phyloP scores from a whole-genome alignment of 352 stramenopile species.

The Pythium brachiatum region DNA sequence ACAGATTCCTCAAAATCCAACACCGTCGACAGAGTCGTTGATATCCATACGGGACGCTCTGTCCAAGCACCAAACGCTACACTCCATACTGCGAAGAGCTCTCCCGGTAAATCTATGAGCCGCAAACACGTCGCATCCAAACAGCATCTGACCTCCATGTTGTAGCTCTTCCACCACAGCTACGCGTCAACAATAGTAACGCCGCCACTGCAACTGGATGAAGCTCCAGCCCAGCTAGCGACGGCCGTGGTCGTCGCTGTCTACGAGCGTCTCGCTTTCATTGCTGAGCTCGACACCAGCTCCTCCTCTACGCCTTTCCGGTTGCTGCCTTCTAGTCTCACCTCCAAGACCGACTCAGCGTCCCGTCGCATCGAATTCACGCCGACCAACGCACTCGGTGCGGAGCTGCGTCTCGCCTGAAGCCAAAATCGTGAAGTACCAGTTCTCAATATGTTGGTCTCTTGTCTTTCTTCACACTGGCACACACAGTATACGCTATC shows the following conservation, averaged over 20 bases:
- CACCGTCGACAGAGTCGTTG: neutral
- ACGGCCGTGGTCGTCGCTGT: slow-evolving; percentile 38
- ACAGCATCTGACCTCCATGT: neutral
- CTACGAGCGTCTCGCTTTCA: slow-evolving; percentile 38
- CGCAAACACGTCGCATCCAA: neutral
- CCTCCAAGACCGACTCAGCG: neutral
- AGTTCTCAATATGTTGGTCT: slow-evolving; percentile 1
- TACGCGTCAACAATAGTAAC: neutral
- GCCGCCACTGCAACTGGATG: no score
- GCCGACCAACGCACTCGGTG: slow-evolving; percentile 18
- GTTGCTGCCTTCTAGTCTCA: neutral
- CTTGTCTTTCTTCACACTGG: slow-evolving; percentile 4
- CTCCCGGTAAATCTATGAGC: slow-evolving; percentile 11
- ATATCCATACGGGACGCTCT: neutral
- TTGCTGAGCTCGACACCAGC: slow-evolving; percentile 19
- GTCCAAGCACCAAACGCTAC: neutral
- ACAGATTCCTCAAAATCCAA: neutral
- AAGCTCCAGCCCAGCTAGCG: slow-evolving; percentile 26
- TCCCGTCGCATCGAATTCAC: neutral
- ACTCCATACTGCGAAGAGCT: slow-evolving; percentile 3
- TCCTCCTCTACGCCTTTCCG: neutral
- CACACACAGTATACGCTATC: slow-evolving; percentile 10
- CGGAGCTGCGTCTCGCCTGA: slow-evolving; percentile 12
- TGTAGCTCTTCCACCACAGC: neutral
- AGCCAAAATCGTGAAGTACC: no score